Conservation (phyloP, 192 early-diverging fungal genomes). For the Tieghemiomyces parasiticus region DNA sequence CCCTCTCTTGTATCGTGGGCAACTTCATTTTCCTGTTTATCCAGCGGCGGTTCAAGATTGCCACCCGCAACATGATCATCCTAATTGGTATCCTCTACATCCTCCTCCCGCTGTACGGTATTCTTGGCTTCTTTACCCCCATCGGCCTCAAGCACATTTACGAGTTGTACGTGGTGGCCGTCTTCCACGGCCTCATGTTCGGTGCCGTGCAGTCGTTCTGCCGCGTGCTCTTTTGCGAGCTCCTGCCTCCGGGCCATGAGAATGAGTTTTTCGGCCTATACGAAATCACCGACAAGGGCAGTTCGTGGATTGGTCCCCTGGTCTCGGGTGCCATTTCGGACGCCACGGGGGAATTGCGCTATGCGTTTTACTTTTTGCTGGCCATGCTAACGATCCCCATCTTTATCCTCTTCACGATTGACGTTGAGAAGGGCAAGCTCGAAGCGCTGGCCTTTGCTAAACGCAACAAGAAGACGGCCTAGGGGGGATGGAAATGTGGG, state of each 20-base stretch:
- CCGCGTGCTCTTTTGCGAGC: slow-evolving; percentile 42
- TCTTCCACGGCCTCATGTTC: slow-evolving; percentile 44
- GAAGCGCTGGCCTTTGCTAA: slow-evolving; percentile 18
- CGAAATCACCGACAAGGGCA: slow-evolving; percentile 55
- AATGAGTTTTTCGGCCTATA: slow-evolving; percentile 56
- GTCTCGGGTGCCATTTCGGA: slow-evolving; percentile 46
- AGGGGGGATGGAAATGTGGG: too few species aligned
- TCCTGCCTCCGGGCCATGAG: slow-evolving; percentile 48
- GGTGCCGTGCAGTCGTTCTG: slow-evolving; percentile 40
- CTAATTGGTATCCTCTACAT: slow-evolving; percentile 28
- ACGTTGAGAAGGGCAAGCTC: slow-evolving; percentile 36
- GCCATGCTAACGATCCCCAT: slow-evolving; percentile 35
- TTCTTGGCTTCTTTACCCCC: slow-evolving; percentile 38
- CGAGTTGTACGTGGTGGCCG: slow-evolving; percentile 42
- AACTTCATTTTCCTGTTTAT: slow-evolving; percentile 35
- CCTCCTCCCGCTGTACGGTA: slow-evolving; percentile 42
- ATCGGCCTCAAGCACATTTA: slow-evolving; percentile 28
- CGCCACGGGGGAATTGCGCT: slow-evolving; percentile 30
- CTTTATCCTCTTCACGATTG: slow-evolving; percentile 31
- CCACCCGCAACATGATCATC: slow-evolving; percentile 37
- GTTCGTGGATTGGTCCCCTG: slow-evolving; percentile 52
- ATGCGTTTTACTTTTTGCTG: slow-evolving; percentile 38
- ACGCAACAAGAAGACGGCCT: slow-evolving; percentile 6
- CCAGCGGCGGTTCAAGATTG: slow-evolving; percentile 28
- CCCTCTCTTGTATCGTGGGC: slow-evolving; percentile 35